These are phyloP conservation scores for Alternaria rosae DNA, from an alignment of 2,329 filamentous ascomycete genomes.

Conservation along the genomic window DNA sequence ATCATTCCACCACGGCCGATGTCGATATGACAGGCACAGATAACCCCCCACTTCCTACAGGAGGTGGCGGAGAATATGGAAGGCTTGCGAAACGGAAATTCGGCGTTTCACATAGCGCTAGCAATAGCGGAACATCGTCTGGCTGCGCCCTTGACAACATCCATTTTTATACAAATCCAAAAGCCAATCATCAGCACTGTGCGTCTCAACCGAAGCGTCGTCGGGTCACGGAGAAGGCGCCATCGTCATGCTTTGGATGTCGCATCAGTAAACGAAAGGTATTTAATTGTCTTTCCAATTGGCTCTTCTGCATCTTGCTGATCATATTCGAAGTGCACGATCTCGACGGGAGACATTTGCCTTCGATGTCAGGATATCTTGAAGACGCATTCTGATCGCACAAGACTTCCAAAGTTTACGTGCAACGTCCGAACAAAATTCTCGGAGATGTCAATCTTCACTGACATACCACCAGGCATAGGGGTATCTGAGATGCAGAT, in stretches of 20 bases:
- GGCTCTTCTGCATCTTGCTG: accelerated
- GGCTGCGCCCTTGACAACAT: background rate
- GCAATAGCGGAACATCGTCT: background rate
- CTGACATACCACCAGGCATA: background rate
- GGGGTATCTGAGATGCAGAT: too few relatives aligned
- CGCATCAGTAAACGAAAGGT: background rate
- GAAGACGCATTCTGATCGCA: background rate
- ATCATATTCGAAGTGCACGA: background rate
- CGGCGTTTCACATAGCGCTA: background rate
- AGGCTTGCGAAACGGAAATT: background rate
- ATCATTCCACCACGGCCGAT: background rate
- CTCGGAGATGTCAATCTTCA: background rate
- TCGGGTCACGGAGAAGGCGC: background rate
- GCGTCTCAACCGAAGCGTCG: background rate
- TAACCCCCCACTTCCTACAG: background rate
- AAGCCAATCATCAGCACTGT: background rate
- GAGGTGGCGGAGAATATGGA: background rate
- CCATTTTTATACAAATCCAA: background rate
- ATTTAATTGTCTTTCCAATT: background rate
- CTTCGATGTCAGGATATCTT: background rate
- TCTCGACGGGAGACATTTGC: background rate
- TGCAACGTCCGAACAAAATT: background rate
- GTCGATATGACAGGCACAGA: background rate
- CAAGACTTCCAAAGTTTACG: background rate
- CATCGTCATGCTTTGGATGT: background rate